Evolutionary conservation across 441 rosid species (phyloP), one percentile per base, ranked within the genome.

Genomic region (Daphne laureola): DNA sequence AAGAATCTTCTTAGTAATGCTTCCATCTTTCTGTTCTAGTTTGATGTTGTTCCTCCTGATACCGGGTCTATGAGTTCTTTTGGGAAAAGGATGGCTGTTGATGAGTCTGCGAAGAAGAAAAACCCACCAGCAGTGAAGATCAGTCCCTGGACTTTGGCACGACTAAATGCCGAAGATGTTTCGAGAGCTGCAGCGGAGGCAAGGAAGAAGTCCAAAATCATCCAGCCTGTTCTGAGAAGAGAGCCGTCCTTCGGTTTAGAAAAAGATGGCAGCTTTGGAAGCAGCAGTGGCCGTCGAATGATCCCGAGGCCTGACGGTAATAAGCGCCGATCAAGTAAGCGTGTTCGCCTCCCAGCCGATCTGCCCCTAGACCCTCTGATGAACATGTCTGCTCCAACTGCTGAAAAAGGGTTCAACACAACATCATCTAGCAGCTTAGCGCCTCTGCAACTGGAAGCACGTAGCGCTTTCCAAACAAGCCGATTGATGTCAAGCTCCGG

Each of bases 11-110:
- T 31, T 43, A 43, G 31, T 14, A 41, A 6, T 51, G 12, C 42
- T 43, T 46, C 27, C 18, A 7, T 47, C 35, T 3, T 44, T 57
- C 11, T 46, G 51, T 58, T 49, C 54, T 40, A 93, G 99, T 90
- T 93, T 73, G 99, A 93, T 66, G 99, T 93, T 51, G 95, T 93
- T 60, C 99, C 97, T 55, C 97, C 97, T 0, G 97, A 93, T 64
- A 87, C 83, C 49, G 95, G 73, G 18, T 90, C 99, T 11, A 87
- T 90, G 42, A 85, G 96, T 67, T 93, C 99, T 35, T 79, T 71
- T 8, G 99, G 99, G 57, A 87, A 89, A 69, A 85, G 79, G 76
- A 63, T 70, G 1, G 64, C 62, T 52, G 69, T 56, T 36, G 91
- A 89, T 16, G 98, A 93, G 60, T 84, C 79, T 0, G 57, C 59